phyloP scores from a whole-genome alignment of 2,329 filamentous ascomycete genomes.

The Trichoderma koningiopsis region DNA sequence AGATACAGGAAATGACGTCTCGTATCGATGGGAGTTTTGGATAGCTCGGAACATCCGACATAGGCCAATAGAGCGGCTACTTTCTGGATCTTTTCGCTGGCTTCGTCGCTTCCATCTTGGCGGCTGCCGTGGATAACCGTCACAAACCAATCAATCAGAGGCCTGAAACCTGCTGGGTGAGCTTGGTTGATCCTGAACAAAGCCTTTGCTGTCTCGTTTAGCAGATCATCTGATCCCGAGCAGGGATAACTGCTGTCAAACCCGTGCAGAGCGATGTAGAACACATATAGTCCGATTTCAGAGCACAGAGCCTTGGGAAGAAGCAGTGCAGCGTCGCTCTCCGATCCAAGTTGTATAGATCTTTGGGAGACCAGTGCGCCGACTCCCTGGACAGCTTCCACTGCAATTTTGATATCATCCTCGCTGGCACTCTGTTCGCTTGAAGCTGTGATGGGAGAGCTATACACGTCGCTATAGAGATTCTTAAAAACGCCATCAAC shows the following conservation, averaged over 20 bases:
- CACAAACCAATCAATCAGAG: constrained; percentile 38
- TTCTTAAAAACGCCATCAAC: constrained; percentile 43
- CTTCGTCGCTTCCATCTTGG: constrained; percentile 28
- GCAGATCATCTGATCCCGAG: constrained; percentile 39
- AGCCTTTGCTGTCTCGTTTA: constrained; percentile 46
- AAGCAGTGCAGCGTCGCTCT: constrained; percentile 33
- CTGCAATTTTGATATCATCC: constrained; percentile 46
- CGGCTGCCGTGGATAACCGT: constrained; percentile 34
- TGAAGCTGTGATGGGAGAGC: constrained; percentile 40
- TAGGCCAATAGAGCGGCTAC: constrained; percentile 51
- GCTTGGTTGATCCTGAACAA: constrained; percentile 44
- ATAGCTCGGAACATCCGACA: constrained; percentile 51
- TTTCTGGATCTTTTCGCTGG: constrained; percentile 37
- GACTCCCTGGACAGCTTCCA: constrained; percentile 50
- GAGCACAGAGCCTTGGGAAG: constrained; percentile 40
- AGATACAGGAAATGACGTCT: constrained; percentile 48
- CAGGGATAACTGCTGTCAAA: constrained; percentile 30
- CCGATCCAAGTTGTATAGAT: background rate
- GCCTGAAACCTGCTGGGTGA: constrained; percentile 41
- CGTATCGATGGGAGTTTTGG: constrained; percentile 32
- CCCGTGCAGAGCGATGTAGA: constrained; percentile 35
- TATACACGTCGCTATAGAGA: constrained; percentile 49
- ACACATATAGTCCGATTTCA: constrained; percentile 44
- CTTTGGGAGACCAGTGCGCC: constrained; percentile 49
- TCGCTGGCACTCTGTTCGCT: constrained; percentile 35